Evolutionary conservation across 2,329 filamentous ascomycete species (phyloP), one percentile per base, ranked within the genome.

Genomic region (Conoideocrella luteorostrata): DNA sequence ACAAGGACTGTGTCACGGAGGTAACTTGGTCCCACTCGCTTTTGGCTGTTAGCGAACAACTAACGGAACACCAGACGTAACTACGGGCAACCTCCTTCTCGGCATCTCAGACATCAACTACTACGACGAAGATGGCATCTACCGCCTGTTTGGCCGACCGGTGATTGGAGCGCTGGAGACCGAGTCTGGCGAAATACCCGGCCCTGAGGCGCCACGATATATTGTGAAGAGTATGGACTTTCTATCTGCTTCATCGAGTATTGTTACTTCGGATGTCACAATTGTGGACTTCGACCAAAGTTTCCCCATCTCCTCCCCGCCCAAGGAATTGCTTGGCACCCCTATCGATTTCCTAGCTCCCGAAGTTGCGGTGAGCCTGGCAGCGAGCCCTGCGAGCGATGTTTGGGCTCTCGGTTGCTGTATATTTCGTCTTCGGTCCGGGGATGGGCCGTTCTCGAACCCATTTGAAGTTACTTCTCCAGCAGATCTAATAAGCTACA

Each of bases 1-100:
- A 11, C 44, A 50, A 39, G 54, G 49, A 2, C 22, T 58, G 21
- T 56, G 55, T 26, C 56, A 58, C 39, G 54, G 52, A 49, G 56
- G 52, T 56, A 35, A 46, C 52, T 49, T n/a, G 7, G 22, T 11
- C 17, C 29, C 23, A 13, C 18, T 22, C 15, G 43, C 30, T 17
- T 32, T 20, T 44, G 50, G 51, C 53, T 33, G 36, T 55, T 12
- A 51, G n/a, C 11, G 5, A 13, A 34, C 32, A 15, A 17, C 32
- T 34, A 34, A 34, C n/a, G 7, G n/a, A 11, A 34, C 13, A 15
- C 32, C n/a, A 34, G 32, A 34, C 32, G n/a, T 7, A 17, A 34
- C 52, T 23, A 51, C 49, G 13, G 45, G 39, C 22, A 52, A 52
- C 15, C 46, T 56, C 38, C 23, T 55, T 18, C 44, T 56, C 13